These are phyloP conservation scores for Yamadazyma friedrichii DNA, from an alignment of 1,139 yeast species.

Conservation along the genomic window DNA sequence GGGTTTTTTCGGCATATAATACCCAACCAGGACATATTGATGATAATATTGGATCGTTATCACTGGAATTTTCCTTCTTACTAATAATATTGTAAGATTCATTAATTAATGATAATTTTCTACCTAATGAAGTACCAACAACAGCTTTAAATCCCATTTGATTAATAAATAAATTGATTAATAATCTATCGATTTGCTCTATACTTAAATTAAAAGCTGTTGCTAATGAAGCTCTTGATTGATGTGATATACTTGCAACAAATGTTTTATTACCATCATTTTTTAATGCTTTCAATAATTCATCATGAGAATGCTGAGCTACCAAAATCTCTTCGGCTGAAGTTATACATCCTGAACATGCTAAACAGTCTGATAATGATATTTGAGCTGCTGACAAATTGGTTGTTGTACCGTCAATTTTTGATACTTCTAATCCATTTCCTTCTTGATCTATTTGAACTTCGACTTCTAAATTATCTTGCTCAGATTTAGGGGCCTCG, in stretches of 20 bases:
- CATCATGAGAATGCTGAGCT: slow-evolving; percentile 85
- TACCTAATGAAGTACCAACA: slow-evolving; percentile 83
- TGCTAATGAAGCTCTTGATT: slow-evolving; percentile 79
- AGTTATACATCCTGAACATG: slow-evolving; percentile 96
- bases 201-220: slow-evolving; percentile 58
- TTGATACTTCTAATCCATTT: slow-evolving; percentile 65
- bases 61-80: slow-evolving; percentile 17
- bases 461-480: slow-evolving; percentile 46
- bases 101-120: slow-evolving; percentile 65
- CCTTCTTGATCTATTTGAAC: slow-evolving; percentile 69
- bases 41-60: slow-evolving; percentile 50
- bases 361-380: slow-evolving; percentile 87
- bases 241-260: slow-evolving; percentile 84
- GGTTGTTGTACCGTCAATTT: slow-evolving; percentile 50
- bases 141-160: slow-evolving; percentile 70
- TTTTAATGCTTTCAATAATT: slow-evolving; percentile 60
- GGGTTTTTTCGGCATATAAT: slow-evolving; percentile 91
- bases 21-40: slow-evolving; percentile 97
- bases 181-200: slow-evolving; percentile 56
- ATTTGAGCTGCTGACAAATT: slow-evolving; percentile 80
- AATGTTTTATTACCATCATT: slow-evolving; percentile 28
- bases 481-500: slow-evolving; percentile 8
- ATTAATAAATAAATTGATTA: slow-evolving; percentile 56
- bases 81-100: slow-evolving; percentile 52
- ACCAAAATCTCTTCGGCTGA: slow-evolving; percentile 93